phyloP scores from a whole-genome alignment of 768 basidiomycete genomes.

The Scleroderma bovista region DNA sequence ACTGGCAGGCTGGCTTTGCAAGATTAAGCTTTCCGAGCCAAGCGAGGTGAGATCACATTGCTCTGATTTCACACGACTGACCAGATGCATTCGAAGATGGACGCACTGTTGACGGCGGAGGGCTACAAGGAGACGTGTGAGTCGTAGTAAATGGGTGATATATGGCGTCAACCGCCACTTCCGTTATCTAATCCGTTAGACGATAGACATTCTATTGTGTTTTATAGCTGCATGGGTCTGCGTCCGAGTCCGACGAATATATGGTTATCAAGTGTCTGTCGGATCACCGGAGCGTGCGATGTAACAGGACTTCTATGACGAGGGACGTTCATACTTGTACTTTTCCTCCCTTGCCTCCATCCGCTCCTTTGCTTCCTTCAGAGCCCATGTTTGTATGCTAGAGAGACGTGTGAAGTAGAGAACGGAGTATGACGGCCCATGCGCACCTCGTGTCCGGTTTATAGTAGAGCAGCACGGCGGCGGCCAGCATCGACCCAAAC shows the following conservation, averaged over 20 bases:
- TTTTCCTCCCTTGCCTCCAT: constrained; percentile 94
- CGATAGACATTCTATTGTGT: no score
- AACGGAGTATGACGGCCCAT: background rate
- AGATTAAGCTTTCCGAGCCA: constrained; percentile 75
- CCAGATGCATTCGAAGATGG: constrained; percentile 42
- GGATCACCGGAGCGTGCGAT: no score
- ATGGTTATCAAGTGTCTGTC: background rate
- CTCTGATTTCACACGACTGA: background rate
- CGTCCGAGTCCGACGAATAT: no score
- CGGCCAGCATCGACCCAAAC: constrained; percentile 81
- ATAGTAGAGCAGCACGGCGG: constrained; percentile 75
- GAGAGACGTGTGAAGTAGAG: background rate
- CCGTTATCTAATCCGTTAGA: background rate
- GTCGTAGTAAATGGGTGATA: constrained; percentile 17
- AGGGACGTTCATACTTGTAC: constrained; percentile 70
- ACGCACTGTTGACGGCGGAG: constrained; percentile 65
- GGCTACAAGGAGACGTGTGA: constrained; percentile 67
- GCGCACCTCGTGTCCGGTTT: constrained; percentile 90
- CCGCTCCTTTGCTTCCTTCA: constrained; percentile 81
- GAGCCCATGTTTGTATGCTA: constrained; percentile 90
- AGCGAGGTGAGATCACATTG: constrained; percentile 51
- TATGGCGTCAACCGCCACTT: constrained; percentile 23
- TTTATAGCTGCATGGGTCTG: background rate
- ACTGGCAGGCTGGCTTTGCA: constrained; percentile 87
- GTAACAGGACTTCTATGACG: constrained; percentile 1